Evolutionary conservation across 768 basidiomycete species (phyloP), one percentile per base, ranked within the genome.

Genomic region (Thelephora aurantiotincta): DNA sequence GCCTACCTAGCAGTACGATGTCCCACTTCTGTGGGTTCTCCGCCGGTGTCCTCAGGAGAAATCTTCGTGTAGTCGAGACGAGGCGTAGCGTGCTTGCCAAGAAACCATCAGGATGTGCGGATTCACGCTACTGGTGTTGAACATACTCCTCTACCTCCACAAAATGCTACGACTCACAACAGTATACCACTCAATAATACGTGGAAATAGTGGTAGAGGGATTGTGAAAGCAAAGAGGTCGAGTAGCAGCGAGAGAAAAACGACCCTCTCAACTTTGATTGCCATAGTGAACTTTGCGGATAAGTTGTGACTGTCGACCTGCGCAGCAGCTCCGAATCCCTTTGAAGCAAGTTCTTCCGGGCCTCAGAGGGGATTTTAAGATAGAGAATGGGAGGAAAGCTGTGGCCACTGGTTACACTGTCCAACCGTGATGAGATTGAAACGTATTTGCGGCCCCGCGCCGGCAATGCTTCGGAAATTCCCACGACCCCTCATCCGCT

Each of bases 171-270:
- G 9, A 62, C 75, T 56, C 53, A 83, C 86, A 59, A 77, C 63
- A 1, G 80, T 81, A 60, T 91, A 93, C 85, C 85, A 91, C 65
- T 93, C 82, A 37, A 96, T 92, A 44, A 98, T 70, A n/a, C 93
- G 78, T n/a, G 94, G 94, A 63, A 97, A 97, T 26, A 97, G 75
- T 18, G 94, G 94, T n/a, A 97, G 72, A 9, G 91, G 92, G 42
- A 94, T 86, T 19, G 90, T 96, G 64, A 93, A 94, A 11, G 90
- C 88, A 20, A 84, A 72, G 19, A 99, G 76, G 63, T 99, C 94
- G 36, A 97, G 72, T 20, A 99, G 72, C 26, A 99, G 69, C 2
- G 92, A 92, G 46, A 90, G 58, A 65, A 99, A 97, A 41, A 97
- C 89, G 49, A 92, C 71, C 16, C 70, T 74, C 60, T 93, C 84